Base-by-base conservation (phyloP, 2,329 filamentous ascomycete species). In the Xylariomycetidae sp. region DNA sequence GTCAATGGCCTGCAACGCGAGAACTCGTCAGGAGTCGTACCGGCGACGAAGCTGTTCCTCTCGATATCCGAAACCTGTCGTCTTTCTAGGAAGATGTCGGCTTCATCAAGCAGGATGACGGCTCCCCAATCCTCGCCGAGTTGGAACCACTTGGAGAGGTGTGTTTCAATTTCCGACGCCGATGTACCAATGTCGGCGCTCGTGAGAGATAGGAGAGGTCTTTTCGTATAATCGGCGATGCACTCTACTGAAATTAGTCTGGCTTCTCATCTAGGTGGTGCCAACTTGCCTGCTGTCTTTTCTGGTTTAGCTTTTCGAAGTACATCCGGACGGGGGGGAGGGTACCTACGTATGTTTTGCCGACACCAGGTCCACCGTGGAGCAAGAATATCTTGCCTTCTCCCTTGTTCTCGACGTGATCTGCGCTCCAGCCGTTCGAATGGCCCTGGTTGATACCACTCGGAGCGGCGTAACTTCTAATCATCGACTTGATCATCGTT, bases 391-490 rank as follows among this genome's bases (percentile, higher is more conserved):
- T 49, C 17, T 40, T 37, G 2, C 47, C 47, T 6, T 44, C 34
- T 12, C 48, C 46, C 19, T 50, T 51, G 23, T 39, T 36, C 19
- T 47, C 38, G 14, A 53, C 40, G n/a, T 46, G 44, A 16, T 50
- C 49, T 1, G 47, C 45, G 16, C 23, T 31, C 43, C 46, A 48
- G 19, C 30, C 12, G 2, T 15, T 12, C n/a, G 31, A 13, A 6
- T 12, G 15, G 6, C 13, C 16, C 13, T 24, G 10, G 6, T 13
- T 7, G 3, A 20, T 10, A 14, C 26, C 10, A 8, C 12, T 9
- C 3, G 15, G 13, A 17, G 23, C 20, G 10, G 39, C 26, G 17
- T 29, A 42, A 8, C 32, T 25, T 17, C 34, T 22, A 10, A 44
- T 37, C 6, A 44, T 34, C 6, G 37, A 29, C 29, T 38, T 38